These are phyloP conservation scores for Myriosclerotinia duriaeana DNA, from an alignment of 2,329 filamentous ascomycete genomes.

Conservation along the genomic window DNA sequence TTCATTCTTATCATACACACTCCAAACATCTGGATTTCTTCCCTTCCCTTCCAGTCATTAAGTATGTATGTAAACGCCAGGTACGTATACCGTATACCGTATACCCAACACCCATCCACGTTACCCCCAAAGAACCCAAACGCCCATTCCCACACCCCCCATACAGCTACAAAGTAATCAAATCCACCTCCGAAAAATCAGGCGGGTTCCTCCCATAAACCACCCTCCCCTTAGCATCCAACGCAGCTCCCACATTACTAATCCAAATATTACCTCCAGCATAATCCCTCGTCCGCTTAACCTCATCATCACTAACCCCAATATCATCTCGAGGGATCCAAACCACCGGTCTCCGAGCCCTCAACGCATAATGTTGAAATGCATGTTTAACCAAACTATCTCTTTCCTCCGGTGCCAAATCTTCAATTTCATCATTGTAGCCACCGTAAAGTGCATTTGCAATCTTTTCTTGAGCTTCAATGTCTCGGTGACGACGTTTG, in stretches of 20 bases:
- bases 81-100: neutral
- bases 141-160: neutral
- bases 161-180: slow-evolving; percentile 67
- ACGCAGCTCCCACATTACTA: slow-evolving; percentile 84
- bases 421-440: slow-evolving; percentile 90
- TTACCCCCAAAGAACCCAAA: neutral
- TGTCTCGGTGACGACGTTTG: slow-evolving; percentile 55
- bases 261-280: slow-evolving; percentile 71
- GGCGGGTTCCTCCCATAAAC: slow-evolving; percentile 83
- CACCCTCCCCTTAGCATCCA: slow-evolving; percentile 80
- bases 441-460: slow-evolving; percentile 82
- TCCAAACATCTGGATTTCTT: neutral
- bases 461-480: slow-evolving; percentile 70
- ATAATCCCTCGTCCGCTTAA: slow-evolving; percentile 69
- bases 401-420: slow-evolving; percentile 85
- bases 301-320: slow-evolving; percentile 89
- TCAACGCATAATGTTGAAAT: slow-evolving; percentile 85
- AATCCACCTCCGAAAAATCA: slow-evolving; percentile 83
- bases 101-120: neutral
- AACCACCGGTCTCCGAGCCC: slow-evolving; percentile 79
- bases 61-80: neutral
- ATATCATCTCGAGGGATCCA: slow-evolving; percentile 93
- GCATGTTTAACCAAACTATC: slow-evolving; percentile 82
- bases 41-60: neutral
- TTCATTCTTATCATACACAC: neutral